phyloP scores from a whole-genome alignment of 805 yeast genomes.

The Saccharomyces paradoxus region DNA sequence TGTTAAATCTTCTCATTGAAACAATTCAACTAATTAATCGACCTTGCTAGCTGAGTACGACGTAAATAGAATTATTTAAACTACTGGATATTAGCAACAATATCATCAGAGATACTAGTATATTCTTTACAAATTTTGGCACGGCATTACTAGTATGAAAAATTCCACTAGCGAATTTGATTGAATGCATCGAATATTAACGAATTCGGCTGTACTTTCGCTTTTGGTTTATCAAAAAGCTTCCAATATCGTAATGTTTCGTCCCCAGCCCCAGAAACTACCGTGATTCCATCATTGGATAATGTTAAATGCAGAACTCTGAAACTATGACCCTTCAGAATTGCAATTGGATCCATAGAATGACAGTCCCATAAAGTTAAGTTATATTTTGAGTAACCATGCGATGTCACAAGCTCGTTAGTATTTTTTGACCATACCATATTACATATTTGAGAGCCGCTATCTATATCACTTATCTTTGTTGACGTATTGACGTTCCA shows the following conservation, averaged over 20 bases:
- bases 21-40: no score
- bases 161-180: constrained; percentile 46
- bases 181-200: constrained; percentile 66
- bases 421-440: constrained; percentile 88
- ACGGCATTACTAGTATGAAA: not conserved
- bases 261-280: constrained; percentile 98
- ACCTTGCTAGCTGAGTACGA: no score
- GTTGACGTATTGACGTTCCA: constrained; percentile 86
- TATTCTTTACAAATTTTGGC: not conserved
- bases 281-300: constrained; percentile 93
- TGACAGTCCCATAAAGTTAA: constrained; percentile 92
- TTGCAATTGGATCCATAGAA: constrained; percentile 83
- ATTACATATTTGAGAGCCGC: constrained; percentile 95
- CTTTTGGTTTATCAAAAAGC: constrained; percentile 70
- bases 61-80: not conserved
- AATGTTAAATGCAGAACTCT: constrained; percentile 82
- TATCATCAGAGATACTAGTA: not conserved
- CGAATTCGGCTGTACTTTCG: constrained; percentile 50
- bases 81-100: not conserved
- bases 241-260: constrained; percentile 95
- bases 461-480: constrained; percentile 71
- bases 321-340: constrained; percentile 88
- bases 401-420: constrained; percentile 87
- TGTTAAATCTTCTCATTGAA: not conserved
- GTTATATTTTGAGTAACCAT: constrained; percentile 87